These are phyloP conservation scores for Phytophthora hybrid DNA, from an alignment of 352 stramenopile species.

Conservation along the genomic window DNA sequence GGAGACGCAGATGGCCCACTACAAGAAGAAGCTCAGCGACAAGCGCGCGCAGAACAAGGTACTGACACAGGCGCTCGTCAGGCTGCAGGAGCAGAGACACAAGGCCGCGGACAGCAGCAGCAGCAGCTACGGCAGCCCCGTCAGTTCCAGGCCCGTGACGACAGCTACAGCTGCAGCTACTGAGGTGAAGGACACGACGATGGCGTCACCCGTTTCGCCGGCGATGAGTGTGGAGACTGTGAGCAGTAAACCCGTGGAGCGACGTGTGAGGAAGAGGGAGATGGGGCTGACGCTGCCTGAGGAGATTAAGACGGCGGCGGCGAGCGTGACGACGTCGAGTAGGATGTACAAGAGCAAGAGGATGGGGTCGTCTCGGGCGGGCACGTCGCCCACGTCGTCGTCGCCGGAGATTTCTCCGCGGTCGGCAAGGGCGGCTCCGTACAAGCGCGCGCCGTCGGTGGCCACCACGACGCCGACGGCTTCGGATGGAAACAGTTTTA, in stretches of 20 bases:
- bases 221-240: constrained; percentile 9
- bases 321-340: constrained; percentile 15
- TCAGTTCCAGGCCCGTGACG: background rate
- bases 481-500: constrained; percentile 39
- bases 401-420: constrained; percentile 59
- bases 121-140: constrained; percentile 1
- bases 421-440: constrained; percentile 39
- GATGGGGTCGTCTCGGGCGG: constrained; percentile 36
- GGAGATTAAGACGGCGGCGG: constrained; percentile 34
- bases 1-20: constrained; percentile 45
- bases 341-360: constrained; percentile 43
- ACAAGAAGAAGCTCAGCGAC: constrained; percentile 59
- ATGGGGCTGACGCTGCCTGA: constrained; percentile 40
- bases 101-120: constrained; percentile 20
- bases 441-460: constrained; percentile 40
- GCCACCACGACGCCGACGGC: constrained; percentile 33
- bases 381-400: constrained; percentile 66
- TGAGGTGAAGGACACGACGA: background rate
- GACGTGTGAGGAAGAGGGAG: constrained; percentile 46
- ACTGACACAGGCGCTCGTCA: constrained; percentile 60
- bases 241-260: constrained; percentile 7
- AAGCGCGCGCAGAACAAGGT: constrained; percentile 69
- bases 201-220: background rate
- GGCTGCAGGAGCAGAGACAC: constrained; percentile 36
- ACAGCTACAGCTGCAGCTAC: background rate